Percentiles rank a stretch among this genome's conserved stretches.
Evolutionary conservation across 2,329 filamentous ascomycete species (phyloP).

Genomic region (Rhynchosporium secalis): DNA sequence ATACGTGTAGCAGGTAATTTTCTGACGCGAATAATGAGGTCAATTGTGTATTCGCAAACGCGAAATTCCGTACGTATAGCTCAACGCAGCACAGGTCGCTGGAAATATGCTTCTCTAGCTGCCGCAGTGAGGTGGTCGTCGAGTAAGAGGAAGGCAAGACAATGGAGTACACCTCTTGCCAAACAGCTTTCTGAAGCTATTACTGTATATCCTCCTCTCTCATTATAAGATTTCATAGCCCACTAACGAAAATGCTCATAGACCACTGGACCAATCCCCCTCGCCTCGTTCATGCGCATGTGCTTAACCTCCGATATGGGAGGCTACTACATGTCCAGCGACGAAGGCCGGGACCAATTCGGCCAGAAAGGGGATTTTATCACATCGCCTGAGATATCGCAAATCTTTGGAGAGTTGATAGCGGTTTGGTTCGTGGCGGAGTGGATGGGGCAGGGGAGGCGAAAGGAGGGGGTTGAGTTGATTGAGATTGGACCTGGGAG

Average conservation of each 20-base stretch:
- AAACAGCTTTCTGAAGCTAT: slow-evolving; percentile 87
- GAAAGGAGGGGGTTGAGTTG: slow-evolving; percentile 73
- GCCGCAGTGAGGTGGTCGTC: slow-evolving; percentile 36
- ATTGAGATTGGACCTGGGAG: slow-evolving; percentile 93
- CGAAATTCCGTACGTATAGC: slow-evolving; percentile 25
- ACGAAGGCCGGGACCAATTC: slow-evolving; percentile 77
- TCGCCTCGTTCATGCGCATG: slow-evolving; percentile 98
- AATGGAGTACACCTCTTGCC: slow-evolving; percentile 92
- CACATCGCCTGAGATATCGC: slow-evolving; percentile 95
- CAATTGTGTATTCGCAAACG: slow-evolving; percentile 31
- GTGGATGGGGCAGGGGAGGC: slow-evolving; percentile 88
- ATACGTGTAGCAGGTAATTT: slow-evolving; percentile 15
- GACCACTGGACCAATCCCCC: slow-evolving; percentile 85
- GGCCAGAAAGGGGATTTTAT: slow-evolving; percentile 94
- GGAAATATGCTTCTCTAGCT: slow-evolving; percentile 24
- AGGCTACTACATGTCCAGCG: slow-evolving; percentile 86
- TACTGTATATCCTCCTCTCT: slow-evolving; percentile 54
- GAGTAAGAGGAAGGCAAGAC: slow-evolving; percentile 28
- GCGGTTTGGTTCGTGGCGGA: slow-evolving; percentile 95
- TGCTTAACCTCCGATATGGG: slow-evolving; percentile 88
- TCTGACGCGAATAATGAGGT: slow-evolving; percentile 33
- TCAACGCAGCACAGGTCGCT: slow-evolving; percentile 28
- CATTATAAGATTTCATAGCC: background rate
- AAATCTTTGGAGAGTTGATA: slow-evolving; percentile 92
- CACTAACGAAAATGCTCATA: slow-evolving; percentile 37